Base-by-base conservation (phyloP, 1,139 yeast genomes). In the Taiozyma sp. region DNA sequence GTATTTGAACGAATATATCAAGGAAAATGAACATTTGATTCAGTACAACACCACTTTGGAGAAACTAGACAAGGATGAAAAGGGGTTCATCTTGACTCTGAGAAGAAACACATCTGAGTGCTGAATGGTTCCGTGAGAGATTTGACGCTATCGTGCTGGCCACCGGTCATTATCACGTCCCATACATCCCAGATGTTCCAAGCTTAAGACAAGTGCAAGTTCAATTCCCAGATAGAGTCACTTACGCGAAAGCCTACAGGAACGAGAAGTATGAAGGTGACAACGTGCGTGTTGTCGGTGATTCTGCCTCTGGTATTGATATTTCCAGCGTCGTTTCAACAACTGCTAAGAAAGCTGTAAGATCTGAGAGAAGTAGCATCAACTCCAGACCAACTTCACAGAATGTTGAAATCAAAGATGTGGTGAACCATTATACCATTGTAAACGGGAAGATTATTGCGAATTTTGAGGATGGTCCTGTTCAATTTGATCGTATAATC, bases 91-190 rank as follows among this genome's bases (percentile, higher is more conserved):
- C 35, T 53, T 73, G 29, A 68, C 74, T 0, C 50, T 72, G 21
- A 63, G 76, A 53, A 47, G 47, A 9, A 16, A 16, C 19, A 16
- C 19, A 16, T 16, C 19, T 16, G 19, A 16, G 19, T 16, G 63
- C 63, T 47, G 53, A 56, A 13, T 77, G 77, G 81, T 74, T 65
- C 55, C 66, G 62, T 34, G 69, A 72, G 44, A 63, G 63, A 22
- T 80, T 72, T 57, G 83, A 79, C 62, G 74, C 75, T n/a, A 71
- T 79, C 4, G 72, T 79, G 5, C 65, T 79, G 11, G 77, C 83
- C 1, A 73, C 75, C 44, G 85, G 85, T 19, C 84, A 80, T 59
- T 80, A 77, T 59, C 73, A 75, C 26, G 72, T 73, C 5, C 84
- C 84, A 2, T 69, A 60, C 49, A 67, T 77, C 40, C 85, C 85